Conservation (phyloP, 2,329 filamentous ascomycete species). For the Colletotrichum chlorophyti region DNA sequence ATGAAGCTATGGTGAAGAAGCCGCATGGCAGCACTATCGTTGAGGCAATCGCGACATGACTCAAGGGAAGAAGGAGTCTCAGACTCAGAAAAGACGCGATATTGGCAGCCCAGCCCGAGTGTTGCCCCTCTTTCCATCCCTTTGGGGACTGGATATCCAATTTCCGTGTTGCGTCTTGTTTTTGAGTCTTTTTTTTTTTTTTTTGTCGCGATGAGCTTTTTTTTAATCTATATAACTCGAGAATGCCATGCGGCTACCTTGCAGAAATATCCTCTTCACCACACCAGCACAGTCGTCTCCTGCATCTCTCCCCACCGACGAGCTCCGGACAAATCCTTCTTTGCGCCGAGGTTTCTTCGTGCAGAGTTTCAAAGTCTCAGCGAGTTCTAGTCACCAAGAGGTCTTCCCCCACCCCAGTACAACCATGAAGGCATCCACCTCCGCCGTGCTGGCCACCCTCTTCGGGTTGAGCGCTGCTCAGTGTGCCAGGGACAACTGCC, state of each 20-base stretch:
- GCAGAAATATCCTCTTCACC: not conserved
- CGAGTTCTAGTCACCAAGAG: constrained; percentile 4
- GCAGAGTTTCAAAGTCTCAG: constrained; percentile 17
- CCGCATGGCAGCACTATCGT: constrained; percentile 14
- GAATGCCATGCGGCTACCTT: not conserved
- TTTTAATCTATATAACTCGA: constrained; percentile 1
- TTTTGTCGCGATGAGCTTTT: not conserved
- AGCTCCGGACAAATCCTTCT: constrained; percentile 18
- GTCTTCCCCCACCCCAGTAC: constrained; percentile 1
- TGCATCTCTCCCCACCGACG: constrained; percentile 19
- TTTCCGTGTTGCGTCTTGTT: not conserved
- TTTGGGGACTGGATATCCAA: constrained; percentile 7
- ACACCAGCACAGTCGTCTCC: constrained; percentile 24
- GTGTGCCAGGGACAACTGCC: constrained; percentile 27
- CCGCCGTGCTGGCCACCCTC: constrained; percentile 27
- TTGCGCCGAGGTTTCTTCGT: too few relatives aligned
- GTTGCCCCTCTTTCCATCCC: constrained; percentile 12
- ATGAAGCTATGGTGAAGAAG: not conserved
- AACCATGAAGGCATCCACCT: constrained; percentile 25
- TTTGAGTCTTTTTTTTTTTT: not conserved
- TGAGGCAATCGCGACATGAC: constrained; percentile 28
- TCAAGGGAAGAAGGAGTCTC: constrained; percentile 26
- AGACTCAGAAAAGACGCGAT: constrained; percentile 16
- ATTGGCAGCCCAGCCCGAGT: not conserved
- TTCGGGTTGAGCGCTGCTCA: constrained; percentile 24